These are phyloP conservation scores for Dispira simplex DNA, from an alignment of 192 early-diverging fungal genomes.

Conservation along the genomic window DNA sequence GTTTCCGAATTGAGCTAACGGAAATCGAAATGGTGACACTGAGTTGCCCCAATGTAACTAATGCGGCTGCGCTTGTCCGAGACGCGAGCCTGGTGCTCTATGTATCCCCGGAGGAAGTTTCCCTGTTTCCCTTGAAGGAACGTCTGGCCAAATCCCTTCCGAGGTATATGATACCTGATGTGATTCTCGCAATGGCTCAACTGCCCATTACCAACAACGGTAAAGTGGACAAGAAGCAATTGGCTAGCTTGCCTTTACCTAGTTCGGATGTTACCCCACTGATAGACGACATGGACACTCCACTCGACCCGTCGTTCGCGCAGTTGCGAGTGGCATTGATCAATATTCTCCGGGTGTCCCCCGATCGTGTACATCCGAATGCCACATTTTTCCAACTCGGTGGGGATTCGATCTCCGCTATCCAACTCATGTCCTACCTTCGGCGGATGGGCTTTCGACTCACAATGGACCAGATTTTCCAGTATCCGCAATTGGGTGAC, in stretches of 20 bases:
- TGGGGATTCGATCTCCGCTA: conserved; percentile 5
- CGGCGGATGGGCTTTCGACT: background rate
- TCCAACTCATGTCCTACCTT: background rate
- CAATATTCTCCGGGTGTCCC: background rate
- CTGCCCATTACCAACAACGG: background rate
- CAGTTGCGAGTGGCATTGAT: background rate
- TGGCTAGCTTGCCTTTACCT: background rate
- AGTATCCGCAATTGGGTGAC: background rate
- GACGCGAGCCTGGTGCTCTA: background rate
- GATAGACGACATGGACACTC: too few relatives aligned
- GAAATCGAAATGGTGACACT: background rate
- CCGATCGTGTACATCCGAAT: background rate
- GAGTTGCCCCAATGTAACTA: background rate
- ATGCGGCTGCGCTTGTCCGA: background rate
- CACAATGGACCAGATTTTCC: background rate
- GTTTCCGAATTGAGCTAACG: conserved; percentile 2
- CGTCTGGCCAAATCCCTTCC: background rate
- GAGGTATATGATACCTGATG: background rate
- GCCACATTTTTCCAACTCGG: conserved; percentile 1
- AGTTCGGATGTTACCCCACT: too few relatives aligned
- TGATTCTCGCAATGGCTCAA: background rate
- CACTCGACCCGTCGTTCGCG: too few relatives aligned
- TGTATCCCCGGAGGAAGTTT: background rate
- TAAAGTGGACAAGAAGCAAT: background rate
- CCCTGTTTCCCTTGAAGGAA: background rate